These are phyloP conservation scores for Neckera pumila DNA, from an alignment of 225 moss, liverwort and hornwort species.

Conservation along the genomic window DNA sequence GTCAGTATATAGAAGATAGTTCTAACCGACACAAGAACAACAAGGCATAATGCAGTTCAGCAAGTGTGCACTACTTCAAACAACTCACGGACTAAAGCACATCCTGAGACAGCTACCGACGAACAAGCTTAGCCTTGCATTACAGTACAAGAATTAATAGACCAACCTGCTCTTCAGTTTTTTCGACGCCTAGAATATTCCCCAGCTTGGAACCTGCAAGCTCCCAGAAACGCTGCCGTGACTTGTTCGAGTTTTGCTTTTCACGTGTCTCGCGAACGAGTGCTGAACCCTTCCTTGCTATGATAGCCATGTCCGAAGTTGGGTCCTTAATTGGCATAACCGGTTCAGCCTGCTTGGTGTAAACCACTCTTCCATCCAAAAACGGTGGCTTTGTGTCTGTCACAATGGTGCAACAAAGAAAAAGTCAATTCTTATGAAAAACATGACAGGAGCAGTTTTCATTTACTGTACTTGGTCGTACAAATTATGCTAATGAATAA, in stretches of 20 bases:
- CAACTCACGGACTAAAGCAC: neutral
- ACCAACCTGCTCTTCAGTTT: slow-evolving; percentile 70
- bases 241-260: slow-evolving; percentile 89
- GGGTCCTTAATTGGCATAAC: slow-evolving; percentile 98
- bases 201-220: slow-evolving; percentile 98
- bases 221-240: slow-evolving; percentile 98
- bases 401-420: neutral
- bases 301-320: slow-evolving; percentile 97
- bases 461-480: neutral
- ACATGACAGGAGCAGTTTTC: neutral
- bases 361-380: slow-evolving; percentile 92
- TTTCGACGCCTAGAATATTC: slow-evolving; percentile 86
- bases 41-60: neutral
- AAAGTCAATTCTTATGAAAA: neutral
- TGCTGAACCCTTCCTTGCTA: slow-evolving; percentile 92
- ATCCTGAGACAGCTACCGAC: neutral
- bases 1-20: neutral
- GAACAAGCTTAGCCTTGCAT: neutral
- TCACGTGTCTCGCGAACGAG: slow-evolving; percentile 92
- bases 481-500: neutral
- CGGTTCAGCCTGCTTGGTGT: slow-evolving; percentile 92
- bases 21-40: neutral
- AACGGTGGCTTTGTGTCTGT: slow-evolving; percentile 97
- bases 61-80: neutral
- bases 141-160: neutral